These are phyloP conservation scores for Aureobasidium sp. DNA, from an alignment of 2,329 filamentous ascomycete genomes.

Conservation along the genomic window DNA sequence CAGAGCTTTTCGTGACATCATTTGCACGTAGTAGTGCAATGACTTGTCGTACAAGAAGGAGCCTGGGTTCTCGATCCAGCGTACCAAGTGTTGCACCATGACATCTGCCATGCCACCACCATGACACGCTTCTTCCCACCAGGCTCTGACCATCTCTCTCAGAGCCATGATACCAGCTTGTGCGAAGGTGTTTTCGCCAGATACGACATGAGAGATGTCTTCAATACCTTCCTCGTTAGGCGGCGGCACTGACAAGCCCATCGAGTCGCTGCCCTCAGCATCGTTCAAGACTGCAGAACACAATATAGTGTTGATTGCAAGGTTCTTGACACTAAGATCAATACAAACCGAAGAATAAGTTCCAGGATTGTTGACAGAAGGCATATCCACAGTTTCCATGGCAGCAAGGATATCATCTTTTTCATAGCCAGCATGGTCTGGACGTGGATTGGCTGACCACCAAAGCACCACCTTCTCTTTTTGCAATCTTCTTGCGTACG, in stretches of 20 bases:
- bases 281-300: conserved; percentile 96
- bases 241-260: conserved; percentile 73
- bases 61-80: conserved; percentile 90
- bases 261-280: conserved; percentile 79
- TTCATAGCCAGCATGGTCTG: conserved; percentile 94
- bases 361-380: conserved; percentile 83
- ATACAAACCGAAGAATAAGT: conserved; percentile 96
- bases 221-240: conserved; percentile 52
- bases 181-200: conserved; percentile 87
- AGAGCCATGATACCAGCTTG: conserved; percentile 83
- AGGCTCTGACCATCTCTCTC: conserved; percentile 95
- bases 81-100: conserved; percentile 92
- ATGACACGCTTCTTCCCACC: conserved; percentile 79
- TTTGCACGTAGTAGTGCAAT: conserved; percentile 93
- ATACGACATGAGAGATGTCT: conserved; percentile 54
- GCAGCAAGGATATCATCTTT: conserved; percentile 79
- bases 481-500: conserved; percentile 83
- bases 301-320: conserved; percentile 95
- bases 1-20: conserved; percentile 96
- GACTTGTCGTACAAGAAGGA: conserved; percentile 94
- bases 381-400: conserved; percentile 84
- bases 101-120: conserved; percentile 89
- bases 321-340: conserved; percentile 85
- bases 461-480: conserved; percentile 90
- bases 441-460: conserved; percentile 84